These are phyloP conservation scores for Kluyveromyces lactis DNA, from an alignment of 805 yeast species.

Conservation along the genomic window DNA sequence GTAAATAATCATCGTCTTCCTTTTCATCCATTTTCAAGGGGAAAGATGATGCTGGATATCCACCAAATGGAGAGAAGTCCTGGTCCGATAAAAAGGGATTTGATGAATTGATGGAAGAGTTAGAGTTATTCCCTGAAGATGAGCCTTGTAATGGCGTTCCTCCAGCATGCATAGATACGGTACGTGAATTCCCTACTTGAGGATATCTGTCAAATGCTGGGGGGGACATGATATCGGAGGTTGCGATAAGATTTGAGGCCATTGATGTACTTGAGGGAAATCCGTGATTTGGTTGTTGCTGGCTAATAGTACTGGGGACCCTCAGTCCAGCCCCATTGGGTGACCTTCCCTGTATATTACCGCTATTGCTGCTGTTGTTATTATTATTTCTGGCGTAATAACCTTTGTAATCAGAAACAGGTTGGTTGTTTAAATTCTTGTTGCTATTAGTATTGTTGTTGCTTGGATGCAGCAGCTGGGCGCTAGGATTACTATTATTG, in stretches of 20 bases:
- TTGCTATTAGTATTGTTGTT: neutral
- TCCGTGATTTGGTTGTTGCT: constrained; percentile 3
- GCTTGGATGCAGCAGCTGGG: neutral
- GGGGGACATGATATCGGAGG: constrained; percentile 32
- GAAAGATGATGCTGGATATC: constrained; percentile 88
- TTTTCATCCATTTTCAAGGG: constrained; percentile 88
- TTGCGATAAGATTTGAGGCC: constrained; percentile 8
- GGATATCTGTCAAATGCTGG: constrained; percentile 65
- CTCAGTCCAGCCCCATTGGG: neutral
- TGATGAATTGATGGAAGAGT: constrained; percentile 21
- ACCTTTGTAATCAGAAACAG: constrained; percentile 24
- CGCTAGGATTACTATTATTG: neutral
- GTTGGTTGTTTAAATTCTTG: constrained; percentile 1
- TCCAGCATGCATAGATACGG: constrained; percentile 37
- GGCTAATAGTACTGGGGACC: neutral
- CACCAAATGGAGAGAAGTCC: constrained; percentile 89
- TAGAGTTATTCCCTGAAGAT: constrained; percentile 20
- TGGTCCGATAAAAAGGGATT: constrained; percentile 44
- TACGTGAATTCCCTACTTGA: constrained; percentile 42
- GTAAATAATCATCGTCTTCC: constrained; percentile 91
- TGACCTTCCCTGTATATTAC: neutral
- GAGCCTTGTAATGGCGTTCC: constrained; percentile 4
- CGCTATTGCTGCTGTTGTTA: constrained; percentile 3
- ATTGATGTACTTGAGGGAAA: constrained; percentile 10
- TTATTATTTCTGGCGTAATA: constrained; percentile 21